These are phyloP conservation scores for Allium cepa DNA, from an alignment of 106 monocot genomes.

Conservation along the genomic window DNA sequence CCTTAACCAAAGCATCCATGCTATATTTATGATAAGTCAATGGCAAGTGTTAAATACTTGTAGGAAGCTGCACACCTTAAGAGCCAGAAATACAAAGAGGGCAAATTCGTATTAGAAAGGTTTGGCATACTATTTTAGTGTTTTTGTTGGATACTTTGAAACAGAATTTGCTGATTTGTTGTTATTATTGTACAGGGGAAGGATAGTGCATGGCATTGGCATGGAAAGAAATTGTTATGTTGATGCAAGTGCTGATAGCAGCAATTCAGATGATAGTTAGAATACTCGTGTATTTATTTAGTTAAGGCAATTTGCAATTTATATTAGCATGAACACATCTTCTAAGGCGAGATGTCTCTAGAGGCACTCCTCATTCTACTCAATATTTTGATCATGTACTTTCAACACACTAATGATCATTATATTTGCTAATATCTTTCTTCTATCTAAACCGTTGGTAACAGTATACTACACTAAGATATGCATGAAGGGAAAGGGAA, in stretches of 20 bases:
- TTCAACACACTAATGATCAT: too few species aligned
- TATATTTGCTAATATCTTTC: too few species aligned
- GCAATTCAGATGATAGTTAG: constrained; percentile 28
- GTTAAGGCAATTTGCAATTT: background rate
- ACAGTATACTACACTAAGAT: too few species aligned
- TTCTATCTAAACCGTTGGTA: too few species aligned
- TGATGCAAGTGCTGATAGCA: constrained; percentile 16
- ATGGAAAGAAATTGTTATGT: constrained; percentile 15
- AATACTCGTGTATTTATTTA: background rate
- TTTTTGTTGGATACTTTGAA: background rate
- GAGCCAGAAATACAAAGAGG: constrained; percentile 46
- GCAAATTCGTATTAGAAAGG: constrained; percentile 46
- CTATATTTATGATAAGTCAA: too few species aligned
- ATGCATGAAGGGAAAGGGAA: too few species aligned
- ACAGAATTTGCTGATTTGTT: background rate
- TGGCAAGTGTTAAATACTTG: background rate
- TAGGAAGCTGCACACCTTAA: constrained; percentile 35
- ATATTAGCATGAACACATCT: too few species aligned
- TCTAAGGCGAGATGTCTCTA: too few species aligned
- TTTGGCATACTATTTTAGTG: background rate
- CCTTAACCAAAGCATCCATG: too few species aligned
- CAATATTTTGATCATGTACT: too few species aligned
- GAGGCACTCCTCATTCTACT: too few species aligned
- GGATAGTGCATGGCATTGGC: constrained; percentile 26
- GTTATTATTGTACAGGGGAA: constrained; percentile 16